These are phyloP conservation scores for Passiflora organensis DNA, from an alignment of 345 rosid species.

Conservation along the genomic window DNA sequence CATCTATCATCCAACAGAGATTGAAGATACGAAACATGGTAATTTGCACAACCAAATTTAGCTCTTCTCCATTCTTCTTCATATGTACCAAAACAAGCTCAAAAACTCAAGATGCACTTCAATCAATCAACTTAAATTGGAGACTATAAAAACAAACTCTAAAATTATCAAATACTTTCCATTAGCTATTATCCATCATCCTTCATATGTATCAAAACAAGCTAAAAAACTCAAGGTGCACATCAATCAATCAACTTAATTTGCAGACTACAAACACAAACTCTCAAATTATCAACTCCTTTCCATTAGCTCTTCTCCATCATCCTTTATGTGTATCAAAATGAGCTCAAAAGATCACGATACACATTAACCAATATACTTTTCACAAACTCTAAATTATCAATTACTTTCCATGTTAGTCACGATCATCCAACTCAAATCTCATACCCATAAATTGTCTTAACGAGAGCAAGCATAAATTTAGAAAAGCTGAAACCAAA, in stretches of 20 bases:
- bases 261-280: neutral
- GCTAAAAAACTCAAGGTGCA: neutral
- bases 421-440: too few species aligned
- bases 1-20: too few species aligned
- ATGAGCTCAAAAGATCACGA: too few species aligned
- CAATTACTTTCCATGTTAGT: too few species aligned
- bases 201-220: neutral
- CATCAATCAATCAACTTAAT: neutral
- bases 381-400: neutral
- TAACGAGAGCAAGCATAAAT: too few species aligned
- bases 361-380: neutral
- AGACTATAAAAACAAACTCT: neutral
- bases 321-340: too few species aligned
- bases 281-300: neutral
- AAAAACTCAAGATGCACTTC: too few species aligned
- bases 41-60: too few species aligned
- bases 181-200: neutral
- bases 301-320: neutral
- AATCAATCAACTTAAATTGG: neutral
- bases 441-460: too few species aligned
- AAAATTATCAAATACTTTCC: neutral
- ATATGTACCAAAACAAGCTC: too few species aligned
- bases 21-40: too few species aligned
- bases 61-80: too few species aligned
- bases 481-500: neutral